Conservation (phyloP, 1,284 basidiomycete genomes). For the Cutaneotrichosporon sp. region DNA sequence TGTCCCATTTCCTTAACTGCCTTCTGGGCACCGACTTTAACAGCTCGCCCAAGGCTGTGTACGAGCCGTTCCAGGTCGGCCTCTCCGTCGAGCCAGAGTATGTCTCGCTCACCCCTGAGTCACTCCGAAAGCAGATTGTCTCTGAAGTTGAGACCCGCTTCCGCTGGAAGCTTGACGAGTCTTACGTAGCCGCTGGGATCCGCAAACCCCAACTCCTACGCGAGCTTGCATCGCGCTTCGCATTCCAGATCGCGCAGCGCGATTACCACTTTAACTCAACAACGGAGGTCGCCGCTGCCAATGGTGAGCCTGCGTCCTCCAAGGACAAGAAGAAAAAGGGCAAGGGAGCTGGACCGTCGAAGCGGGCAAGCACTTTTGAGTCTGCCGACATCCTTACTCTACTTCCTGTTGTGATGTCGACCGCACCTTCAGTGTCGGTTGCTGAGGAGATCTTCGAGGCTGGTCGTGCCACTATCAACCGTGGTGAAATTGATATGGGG, state of each 20-base stretch:
- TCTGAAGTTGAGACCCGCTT: conserved; percentile 51
- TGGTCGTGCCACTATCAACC: conserved; percentile 53
- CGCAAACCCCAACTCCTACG: conserved; percentile 52
- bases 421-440: conserved; percentile 51
- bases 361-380: conserved; percentile 48
- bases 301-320: conserved; percentile 10
- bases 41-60: conserved; percentile 47
- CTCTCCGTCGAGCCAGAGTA: conserved; percentile 43
- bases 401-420: conserved; percentile 54
- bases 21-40: conserved; percentile 52
- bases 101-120: conserved; percentile 52
- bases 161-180: conserved; percentile 51
- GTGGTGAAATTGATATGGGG: conserved; percentile 52
- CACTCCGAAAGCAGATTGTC: conserved; percentile 48
- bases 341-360: conserved; percentile 30
- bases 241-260: conserved; percentile 55
- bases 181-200: conserved; percentile 45
- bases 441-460: conserved; percentile 56
- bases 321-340: conserved; percentile 40
- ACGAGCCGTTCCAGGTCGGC: conserved; percentile 41
- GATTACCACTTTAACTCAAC: conserved; percentile 50
- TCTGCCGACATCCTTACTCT: conserved; percentile 55
- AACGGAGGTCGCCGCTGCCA: conserved; percentile 24
- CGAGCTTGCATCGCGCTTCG: conserved; percentile 53
- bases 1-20: conserved; percentile 59